These are phyloP conservation scores for Chlorella sp. DNA, from an alignment of 139 green algal genomes.

Conservation along the genomic window DNA sequence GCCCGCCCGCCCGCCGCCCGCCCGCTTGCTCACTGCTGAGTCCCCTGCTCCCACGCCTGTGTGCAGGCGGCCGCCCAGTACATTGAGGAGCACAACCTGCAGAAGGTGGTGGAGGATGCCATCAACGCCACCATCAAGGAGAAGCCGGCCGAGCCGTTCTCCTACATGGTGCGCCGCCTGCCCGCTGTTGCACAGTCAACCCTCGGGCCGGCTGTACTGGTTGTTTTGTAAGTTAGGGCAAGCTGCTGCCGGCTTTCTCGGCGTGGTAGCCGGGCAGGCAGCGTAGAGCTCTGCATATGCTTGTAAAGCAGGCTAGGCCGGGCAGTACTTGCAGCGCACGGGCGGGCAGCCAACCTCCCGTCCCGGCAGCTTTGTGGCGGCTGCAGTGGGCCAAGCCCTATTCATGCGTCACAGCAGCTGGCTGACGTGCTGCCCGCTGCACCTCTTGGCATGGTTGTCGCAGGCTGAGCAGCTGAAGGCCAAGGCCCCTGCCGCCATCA, in stretches of 20 bases:
- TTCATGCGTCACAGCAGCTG: too few relatives aligned
- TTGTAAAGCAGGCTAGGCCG: too few relatives aligned
- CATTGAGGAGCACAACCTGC: constrained; percentile 88
- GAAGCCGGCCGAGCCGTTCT: constrained; percentile 90
- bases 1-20: too few relatives aligned
- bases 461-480: constrained; percentile 44
- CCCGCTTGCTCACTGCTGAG: too few relatives aligned
- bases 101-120: constrained; percentile 89
- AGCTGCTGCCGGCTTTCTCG: too few relatives aligned
- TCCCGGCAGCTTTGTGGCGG: neutral
- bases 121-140: constrained; percentile 94
- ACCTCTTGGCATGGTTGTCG: neutral
- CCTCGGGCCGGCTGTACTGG: too few relatives aligned
- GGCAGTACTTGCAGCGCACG: too few relatives aligned
- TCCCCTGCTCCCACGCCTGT: neutral
- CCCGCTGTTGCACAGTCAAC: neutral
- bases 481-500: constrained; percentile 78
- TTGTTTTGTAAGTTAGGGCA: too few relatives aligned
- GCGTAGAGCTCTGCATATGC: too few relatives aligned
- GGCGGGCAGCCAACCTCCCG: neutral
- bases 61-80: constrained; percentile 60
- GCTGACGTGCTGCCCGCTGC: too few relatives aligned
- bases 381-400: too few relatives aligned
- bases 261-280: too few relatives aligned
- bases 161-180: constrained; percentile 81